Conservation (phyloP, 139 green algal genomes). For the Chlamydomonas sphaeroides region DNA sequence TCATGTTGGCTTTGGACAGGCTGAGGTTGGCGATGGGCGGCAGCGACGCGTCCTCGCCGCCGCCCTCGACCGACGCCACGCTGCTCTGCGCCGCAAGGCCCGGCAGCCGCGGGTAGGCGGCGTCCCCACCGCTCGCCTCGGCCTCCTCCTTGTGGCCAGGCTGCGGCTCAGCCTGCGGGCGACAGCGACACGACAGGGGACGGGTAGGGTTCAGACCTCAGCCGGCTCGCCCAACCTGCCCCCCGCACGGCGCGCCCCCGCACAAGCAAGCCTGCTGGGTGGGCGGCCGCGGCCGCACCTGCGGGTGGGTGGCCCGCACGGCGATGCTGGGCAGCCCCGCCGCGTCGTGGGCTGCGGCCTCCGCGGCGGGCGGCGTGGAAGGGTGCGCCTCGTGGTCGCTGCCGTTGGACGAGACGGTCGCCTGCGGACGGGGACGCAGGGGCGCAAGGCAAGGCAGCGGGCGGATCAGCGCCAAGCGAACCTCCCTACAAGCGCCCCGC, state of each 20-base stretch:
- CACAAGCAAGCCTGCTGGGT: neutral
- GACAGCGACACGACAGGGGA: too few relatives aligned
- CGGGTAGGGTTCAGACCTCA: too few relatives aligned
- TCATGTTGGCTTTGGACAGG: slow-evolving; percentile 41
- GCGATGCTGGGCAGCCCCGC: slow-evolving; percentile 21
- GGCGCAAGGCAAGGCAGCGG: too few relatives aligned
- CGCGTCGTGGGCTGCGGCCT: neutral
- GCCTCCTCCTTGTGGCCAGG: slow-evolving; percentile 11
- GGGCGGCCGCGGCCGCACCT: neutral
- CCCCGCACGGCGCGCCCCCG: too few relatives aligned
- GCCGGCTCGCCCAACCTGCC: too few relatives aligned
- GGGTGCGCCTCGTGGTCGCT: slow-evolving; percentile 39
- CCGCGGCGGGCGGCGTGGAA: neutral
- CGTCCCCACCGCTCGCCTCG: neutral
- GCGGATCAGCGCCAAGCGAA: too few relatives aligned
- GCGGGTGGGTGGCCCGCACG: neutral
- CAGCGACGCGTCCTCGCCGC: slow-evolving; percentile 27
- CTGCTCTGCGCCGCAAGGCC: slow-evolving; percentile 41
- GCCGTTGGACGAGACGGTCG: slow-evolving; percentile 34
- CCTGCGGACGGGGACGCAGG: too few relatives aligned
- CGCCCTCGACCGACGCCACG: slow-evolving; percentile 14
- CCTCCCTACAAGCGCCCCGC: too few relatives aligned
- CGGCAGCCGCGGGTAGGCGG: slow-evolving; percentile 24
- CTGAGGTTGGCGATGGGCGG: slow-evolving; percentile 49
- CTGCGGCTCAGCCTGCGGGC: too few relatives aligned